phyloP scores from a whole-genome alignment of 129 eudicot genomes.

The Tagetes patula region DNA sequence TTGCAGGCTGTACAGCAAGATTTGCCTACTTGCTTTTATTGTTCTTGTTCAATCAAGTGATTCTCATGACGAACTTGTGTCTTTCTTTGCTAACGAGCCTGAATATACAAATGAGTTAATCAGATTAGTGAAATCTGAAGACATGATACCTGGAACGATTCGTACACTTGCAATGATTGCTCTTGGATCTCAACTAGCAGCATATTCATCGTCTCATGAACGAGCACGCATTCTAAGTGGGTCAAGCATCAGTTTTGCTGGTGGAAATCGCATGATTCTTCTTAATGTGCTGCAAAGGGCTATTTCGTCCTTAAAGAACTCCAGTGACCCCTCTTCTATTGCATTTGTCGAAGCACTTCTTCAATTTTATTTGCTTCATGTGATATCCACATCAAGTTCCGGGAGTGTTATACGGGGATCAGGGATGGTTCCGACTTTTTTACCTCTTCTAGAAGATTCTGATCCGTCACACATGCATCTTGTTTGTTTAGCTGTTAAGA shows the following conservation, averaged over 20 bases:
- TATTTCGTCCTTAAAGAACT: constrained; percentile 64
- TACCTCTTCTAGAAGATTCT: constrained; percentile 86
- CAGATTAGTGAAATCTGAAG: constrained; percentile 91
- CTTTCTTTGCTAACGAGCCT: constrained; percentile 95
- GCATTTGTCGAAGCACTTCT: constrained; percentile 95
- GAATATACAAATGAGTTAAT: constrained; percentile 91
- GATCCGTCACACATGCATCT: constrained; percentile 83
- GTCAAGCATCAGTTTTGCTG: constrained; percentile 88
- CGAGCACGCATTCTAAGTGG: constrained; percentile 88
- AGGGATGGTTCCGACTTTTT: constrained; percentile 96
- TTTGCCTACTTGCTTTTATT: constrained; percentile 81
- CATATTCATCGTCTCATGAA: constrained; percentile 94
- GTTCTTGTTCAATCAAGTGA: constrained; percentile 97
- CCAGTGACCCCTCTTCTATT: constrained; percentile 76
- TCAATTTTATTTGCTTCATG: constrained; percentile 91
- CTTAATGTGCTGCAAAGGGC: constrained; percentile 92
- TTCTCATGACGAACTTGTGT: constrained; percentile 89
- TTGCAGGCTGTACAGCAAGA: constrained; percentile 87
- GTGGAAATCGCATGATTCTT: constrained; percentile 87
- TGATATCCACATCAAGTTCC: constrained; percentile 86
- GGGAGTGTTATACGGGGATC: constrained; percentile 90
- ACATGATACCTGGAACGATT: constrained; percentile 62
- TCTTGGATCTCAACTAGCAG: constrained; percentile 90
- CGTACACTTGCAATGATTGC: constrained; percentile 95
- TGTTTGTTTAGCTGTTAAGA: constrained; percentile 85